phyloP scores from a whole-genome alignment of 1,284 basidiomycete genomes.

The Cryptococcus deneoformans region DNA sequence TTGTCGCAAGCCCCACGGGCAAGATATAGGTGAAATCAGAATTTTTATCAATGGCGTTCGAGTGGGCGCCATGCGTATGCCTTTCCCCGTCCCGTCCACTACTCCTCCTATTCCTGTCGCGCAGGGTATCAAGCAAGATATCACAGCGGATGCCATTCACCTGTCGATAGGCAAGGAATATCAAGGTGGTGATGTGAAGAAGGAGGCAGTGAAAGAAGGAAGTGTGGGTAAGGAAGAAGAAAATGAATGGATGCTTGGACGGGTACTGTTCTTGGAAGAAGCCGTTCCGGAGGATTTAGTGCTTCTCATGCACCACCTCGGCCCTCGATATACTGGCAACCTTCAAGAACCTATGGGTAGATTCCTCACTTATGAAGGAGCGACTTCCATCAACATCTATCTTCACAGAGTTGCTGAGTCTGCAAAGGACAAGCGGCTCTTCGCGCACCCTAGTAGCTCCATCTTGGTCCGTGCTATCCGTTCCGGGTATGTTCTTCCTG shows the following conservation, averaged over 20 bases:
- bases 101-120: conserved; percentile 12
- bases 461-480: conserved; percentile 46
- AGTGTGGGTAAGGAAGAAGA: conserved; percentile 32
- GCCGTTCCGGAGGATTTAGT: conserved; percentile 46
- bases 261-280: conserved; percentile 40
- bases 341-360: conserved; percentile 46
- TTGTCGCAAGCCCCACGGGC: conserved; percentile 29
- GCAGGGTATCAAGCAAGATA: conserved; percentile 4
- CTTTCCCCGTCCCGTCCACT: conserved; percentile 27
- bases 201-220: not conserved
- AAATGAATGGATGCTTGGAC: conserved; percentile 46
- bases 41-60: conserved; percentile 42
- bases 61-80: conserved; percentile 37
- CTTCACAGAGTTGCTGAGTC: conserved; percentile 36
- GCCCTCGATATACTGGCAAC: conserved; percentile 48
- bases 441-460: conserved; percentile 30
- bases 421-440: conserved; percentile 30
- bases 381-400: conserved; percentile 49
- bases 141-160: conserved; percentile 21
- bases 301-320: conserved; percentile 45
- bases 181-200: conserved; percentile 6
- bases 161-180: conserved; percentile 21
- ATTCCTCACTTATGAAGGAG: conserved; percentile 50
- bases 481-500: conserved; percentile 38
- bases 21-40: conserved; percentile 31